phyloP scores from a whole-genome alignment of 2,329 filamentous ascomycete genomes.

The Trichoderma brevicompactum region DNA sequence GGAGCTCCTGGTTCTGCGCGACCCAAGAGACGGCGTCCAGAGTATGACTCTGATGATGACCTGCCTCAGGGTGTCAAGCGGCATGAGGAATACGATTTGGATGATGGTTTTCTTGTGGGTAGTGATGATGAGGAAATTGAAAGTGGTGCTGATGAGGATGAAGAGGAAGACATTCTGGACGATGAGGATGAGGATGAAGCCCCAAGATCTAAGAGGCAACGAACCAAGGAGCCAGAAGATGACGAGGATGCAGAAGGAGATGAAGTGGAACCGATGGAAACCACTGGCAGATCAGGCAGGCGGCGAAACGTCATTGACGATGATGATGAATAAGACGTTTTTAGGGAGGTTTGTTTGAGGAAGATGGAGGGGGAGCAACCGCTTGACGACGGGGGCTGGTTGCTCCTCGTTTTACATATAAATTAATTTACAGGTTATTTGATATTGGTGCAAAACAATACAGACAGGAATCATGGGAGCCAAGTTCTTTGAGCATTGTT shows the following conservation, averaged over 20 bases:
- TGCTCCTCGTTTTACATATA: neutral
- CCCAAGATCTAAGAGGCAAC: conserved; percentile 54
- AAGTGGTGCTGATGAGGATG: conserved; percentile 66
- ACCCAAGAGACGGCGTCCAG: conserved; percentile 59
- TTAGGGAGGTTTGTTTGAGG: neutral
- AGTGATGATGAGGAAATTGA: conserved; percentile 73
- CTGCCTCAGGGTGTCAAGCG: conserved; percentile 63
- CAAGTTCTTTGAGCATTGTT: neutral
- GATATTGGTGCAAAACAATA: conserved; percentile 5
- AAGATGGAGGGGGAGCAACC: neutral
- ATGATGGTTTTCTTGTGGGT: conserved; percentile 76
- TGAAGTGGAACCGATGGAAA: conserved; percentile 52
- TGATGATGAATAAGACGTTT: conserved; percentile 48
- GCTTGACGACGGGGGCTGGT: neutral
- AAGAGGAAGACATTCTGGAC: conserved; percentile 62
- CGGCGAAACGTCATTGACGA: conserved; percentile 63
- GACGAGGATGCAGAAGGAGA: conserved; percentile 61
- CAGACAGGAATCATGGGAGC: neutral
- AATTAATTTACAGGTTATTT: conserved; percentile 1
- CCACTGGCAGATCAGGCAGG: conserved; percentile 51
- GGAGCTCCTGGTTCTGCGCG: conserved; percentile 55
- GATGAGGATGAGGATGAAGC: conserved; percentile 59
- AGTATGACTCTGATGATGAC: conserved; percentile 80
- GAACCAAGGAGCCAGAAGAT: conserved; percentile 55
- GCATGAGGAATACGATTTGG: conserved; percentile 77